Evolutionary conservation across 2,329 filamentous ascomycete genomes (phyloP), one percentile per base, ranked within the genome.

Genomic region (Fusarium devonianum): DNA sequence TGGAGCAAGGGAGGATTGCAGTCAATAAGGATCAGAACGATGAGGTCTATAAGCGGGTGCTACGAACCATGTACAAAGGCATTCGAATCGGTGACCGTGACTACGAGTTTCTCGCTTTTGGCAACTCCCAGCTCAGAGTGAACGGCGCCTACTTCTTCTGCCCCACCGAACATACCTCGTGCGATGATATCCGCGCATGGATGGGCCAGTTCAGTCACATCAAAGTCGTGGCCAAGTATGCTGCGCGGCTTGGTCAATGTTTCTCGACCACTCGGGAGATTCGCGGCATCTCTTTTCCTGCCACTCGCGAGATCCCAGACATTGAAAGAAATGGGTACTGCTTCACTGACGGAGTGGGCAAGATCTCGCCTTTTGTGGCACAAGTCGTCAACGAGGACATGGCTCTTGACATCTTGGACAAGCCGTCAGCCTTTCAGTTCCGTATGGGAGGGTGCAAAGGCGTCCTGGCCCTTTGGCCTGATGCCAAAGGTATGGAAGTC

Each of bases 131-230:
- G 64, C 89, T 99, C 51, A 84, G 93, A 40, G 92, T 97, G 66
- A 86, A 93, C 60, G 89, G 92, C 0, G 92, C 90, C 0, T 97
- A 94, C 67, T 97, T 99, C 72, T 97, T 97, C 69, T 88, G 90
- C 4, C 82, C 89, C 0, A 85, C 84, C 0, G 75, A 82, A 0
- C 76, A 83, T 44, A 67, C 89, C 7, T 87, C 84, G 2, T 90
- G 90, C 42, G 81, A 88, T 13, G 79, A 87, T 38, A 97, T 99
- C 48, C 87, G 93, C 4, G 70, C 78, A 22, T 92, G 89, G 84
- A 96, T 97, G 88, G 94, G 94, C 0, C 75, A 88, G 11, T 96
- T 99, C 63, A 79, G 78, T 11, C 83, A 91, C 55, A 97, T 97
- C 69, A 84, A 80, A 45, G 82, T 88, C 18, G 82, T 96, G n/a